Evolutionary conservation across 805 yeast genomes (phyloP).

Genomic region (Barnettozyma californica): DNA sequence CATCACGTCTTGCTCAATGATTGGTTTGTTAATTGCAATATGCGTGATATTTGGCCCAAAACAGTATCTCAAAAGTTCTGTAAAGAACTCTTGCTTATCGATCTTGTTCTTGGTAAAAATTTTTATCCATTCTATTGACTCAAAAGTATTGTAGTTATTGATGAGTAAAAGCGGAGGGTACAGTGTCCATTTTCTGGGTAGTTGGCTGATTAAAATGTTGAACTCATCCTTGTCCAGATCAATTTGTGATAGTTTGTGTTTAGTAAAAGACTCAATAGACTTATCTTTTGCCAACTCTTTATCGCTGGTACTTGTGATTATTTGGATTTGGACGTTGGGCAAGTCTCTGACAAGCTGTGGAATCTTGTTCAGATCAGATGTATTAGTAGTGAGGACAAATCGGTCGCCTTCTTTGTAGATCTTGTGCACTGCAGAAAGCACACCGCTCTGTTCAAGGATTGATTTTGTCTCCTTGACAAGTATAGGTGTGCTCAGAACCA

Average conservation of each 20-base stretch:
- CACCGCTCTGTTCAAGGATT: neutral
- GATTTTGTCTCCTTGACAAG: constrained; percentile 4
- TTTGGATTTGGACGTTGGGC: neutral
- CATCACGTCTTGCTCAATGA: constrained; percentile 46
- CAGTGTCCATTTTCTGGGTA: constrained; percentile 54
- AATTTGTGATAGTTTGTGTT: neutral
- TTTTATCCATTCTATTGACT: constrained; percentile 30
- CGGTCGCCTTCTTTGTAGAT: neutral
- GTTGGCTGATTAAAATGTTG: neutral
- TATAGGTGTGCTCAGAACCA: neutral
- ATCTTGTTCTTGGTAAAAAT: constrained; percentile 13
- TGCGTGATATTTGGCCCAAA: constrained; percentile 40
- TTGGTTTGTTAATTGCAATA: constrained; percentile 69
- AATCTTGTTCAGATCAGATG: neutral
- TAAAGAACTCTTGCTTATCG: constrained; percentile 15
- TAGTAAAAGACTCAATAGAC: neutral
- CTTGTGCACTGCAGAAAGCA: constrained; percentile 1
- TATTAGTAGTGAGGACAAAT: constrained; percentile 1
- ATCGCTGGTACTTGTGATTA: neutral
- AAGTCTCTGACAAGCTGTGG: neutral
- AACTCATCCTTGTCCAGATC: neutral
- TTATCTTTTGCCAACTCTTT: neutral
- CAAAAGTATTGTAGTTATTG: constrained; percentile 44
- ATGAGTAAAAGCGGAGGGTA: constrained; percentile 67
- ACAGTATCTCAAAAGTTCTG: constrained; percentile 18